Conservation (phyloP, 176 grass and related monocot genomes). For the Tuctoria greenei region DNA sequence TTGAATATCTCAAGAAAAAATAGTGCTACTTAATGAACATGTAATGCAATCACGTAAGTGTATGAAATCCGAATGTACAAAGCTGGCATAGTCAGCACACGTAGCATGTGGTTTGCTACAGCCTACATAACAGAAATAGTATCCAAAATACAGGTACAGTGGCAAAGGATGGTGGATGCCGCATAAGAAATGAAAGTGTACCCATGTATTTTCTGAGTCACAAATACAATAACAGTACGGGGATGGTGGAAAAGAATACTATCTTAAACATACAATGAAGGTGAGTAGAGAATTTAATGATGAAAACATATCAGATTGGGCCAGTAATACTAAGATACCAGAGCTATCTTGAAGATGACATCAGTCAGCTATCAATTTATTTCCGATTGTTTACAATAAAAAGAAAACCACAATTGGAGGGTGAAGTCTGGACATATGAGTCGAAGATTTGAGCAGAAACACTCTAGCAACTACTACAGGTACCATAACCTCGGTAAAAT, state of each 20-base stretch:
- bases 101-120: background rate
- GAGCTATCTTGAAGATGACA: background rate
- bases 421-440: background rate
- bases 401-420: background rate
- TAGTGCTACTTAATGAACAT: background rate
- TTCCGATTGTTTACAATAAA: background rate
- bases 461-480: background rate
- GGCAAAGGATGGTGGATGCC: background rate
- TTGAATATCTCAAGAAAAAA: background rate
- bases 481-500: background rate
- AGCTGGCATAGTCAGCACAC: background rate
- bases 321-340: background rate
- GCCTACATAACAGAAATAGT: background rate
- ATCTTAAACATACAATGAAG: background rate
- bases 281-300: background rate
- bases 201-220: background rate
- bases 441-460: background rate
- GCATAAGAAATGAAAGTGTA: background rate
- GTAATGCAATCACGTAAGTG: background rate
- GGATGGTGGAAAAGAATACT: background rate
- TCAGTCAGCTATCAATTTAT: background rate
- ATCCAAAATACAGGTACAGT: background rate
- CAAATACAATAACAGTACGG: background rate
- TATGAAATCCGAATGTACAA: background rate
- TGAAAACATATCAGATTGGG: background rate